phyloP scores from a whole-genome alignment of 1,284 basidiomycete genomes.

The Cutaneotrichosporon mucoides region DNA sequence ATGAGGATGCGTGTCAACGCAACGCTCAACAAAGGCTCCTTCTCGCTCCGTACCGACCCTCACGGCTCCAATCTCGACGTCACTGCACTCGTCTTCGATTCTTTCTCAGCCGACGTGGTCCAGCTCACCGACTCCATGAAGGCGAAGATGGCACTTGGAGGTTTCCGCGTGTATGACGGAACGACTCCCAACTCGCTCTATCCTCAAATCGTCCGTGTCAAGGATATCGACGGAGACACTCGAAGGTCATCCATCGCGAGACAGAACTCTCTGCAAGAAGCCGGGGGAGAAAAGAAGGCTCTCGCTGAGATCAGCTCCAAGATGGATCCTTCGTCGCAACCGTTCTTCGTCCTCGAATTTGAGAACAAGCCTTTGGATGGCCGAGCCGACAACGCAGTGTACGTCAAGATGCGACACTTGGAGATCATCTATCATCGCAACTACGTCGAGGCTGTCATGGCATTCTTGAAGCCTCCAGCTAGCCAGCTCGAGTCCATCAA shows the following conservation, averaged over 20 bases:
- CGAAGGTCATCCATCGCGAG: neutral
- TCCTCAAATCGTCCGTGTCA: slow-evolving; percentile 90
- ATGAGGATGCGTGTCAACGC: slow-evolving; percentile 74
- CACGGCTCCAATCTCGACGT: slow-evolving; percentile 65
- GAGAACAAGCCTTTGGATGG: slow-evolving; percentile 92
- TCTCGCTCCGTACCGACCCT: slow-evolving; percentile 69
- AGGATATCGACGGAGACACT: slow-evolving; percentile 50
- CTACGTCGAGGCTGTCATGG: slow-evolving; percentile 87
- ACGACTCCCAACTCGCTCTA: slow-evolving; percentile 79
- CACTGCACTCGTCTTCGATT: slow-evolving; percentile 83
- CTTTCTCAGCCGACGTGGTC: slow-evolving; percentile 76
- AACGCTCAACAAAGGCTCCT: slow-evolving; percentile 79
- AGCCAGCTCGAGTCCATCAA: slow-evolving; percentile 95
- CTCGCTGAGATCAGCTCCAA: slow-evolving; percentile 39
- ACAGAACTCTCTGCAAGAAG: slow-evolving; percentile 28
- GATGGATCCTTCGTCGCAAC: slow-evolving; percentile 52
- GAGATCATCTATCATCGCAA: slow-evolving; percentile 96
- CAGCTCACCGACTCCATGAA: slow-evolving; percentile 85
- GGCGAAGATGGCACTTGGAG: slow-evolving; percentile 77
- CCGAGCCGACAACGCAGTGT: slow-evolving; percentile 86
- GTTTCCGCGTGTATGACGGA: slow-evolving; percentile 86
- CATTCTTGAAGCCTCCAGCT: slow-evolving; percentile 91
- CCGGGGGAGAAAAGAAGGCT: slow-evolving; percentile 31
- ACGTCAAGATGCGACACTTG: slow-evolving; percentile 89
- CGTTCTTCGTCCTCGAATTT: slow-evolving; percentile 90